Evolutionary conservation across 495 filamentous ascomycete species (phyloP), one percentile per base, ranked within the genome.

Genomic region (Usnea hakonensis): DNA sequence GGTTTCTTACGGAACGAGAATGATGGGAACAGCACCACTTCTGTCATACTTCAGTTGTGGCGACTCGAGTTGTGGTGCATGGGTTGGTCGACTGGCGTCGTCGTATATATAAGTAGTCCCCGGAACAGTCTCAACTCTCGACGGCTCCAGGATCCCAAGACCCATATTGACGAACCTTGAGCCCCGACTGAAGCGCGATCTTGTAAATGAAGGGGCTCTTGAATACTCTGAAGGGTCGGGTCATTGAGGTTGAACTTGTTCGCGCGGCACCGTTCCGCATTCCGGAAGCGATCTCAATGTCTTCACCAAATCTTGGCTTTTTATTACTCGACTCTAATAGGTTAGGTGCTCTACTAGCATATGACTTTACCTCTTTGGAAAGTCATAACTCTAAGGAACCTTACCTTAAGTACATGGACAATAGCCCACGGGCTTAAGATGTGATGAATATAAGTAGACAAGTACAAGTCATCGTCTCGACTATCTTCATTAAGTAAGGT

Each of bases 1-100:
- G n/a, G n/a, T n/a, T n/a, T n/a, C n/a, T n/a, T n/a, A n/a, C n/a
- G 89, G 86, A 26, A 90, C 84, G 46, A 95, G 80, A 63, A 94
- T 83, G 61, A 91, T 86, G 32, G 87, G 85, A 5, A 79, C 74
- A 3, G 78, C 73, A 13, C 87, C 87, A 44, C 79, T 86, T 16
- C 72, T 81, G 71, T 91, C 90, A 74, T 86, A 88, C 72, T 93
- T 93, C 62, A 92, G 72, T 48, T 75, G 73, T 44, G 76, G 75
- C 5, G 79, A 69, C 44, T 74, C 65, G 54, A 71, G 37, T 17
- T 71, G 63, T 3, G 70, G 67, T 23, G 77, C 70, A 13, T 70
- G 69, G 21, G 71, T 76, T 17, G 80, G 70, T 61, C 75, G 64
- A 52, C 77, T 73, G 19, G 78, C 74, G 57, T 83, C 79, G 63